A percentile compares a stretch with the other conserved stretches of the same genome.
phyloP scores from a whole-genome alignment of 148 eudicot species.

The Fagopyrum homotropicum region DNA sequence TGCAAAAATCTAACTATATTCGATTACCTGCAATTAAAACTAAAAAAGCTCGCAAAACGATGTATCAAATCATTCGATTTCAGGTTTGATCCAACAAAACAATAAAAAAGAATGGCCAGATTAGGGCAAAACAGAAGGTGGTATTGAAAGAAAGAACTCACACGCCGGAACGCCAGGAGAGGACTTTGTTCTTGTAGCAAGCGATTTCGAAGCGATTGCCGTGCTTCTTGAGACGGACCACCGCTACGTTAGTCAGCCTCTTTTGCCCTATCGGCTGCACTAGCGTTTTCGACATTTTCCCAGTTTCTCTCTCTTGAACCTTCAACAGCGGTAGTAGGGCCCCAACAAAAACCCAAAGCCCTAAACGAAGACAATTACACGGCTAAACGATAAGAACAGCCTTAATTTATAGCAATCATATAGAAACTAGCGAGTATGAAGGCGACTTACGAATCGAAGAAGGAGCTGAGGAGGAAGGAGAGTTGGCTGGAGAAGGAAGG shows the following conservation, averaged over 20 bases:
- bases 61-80: not conserved
- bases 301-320: slow-evolving; percentile 11
- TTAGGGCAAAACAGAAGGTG: not conserved
- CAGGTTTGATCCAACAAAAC: not conserved
- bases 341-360: no score
- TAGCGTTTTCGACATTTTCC: slow-evolving; percentile 67
- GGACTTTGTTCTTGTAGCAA: slow-evolving; percentile 98
- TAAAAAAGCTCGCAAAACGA: not conserved
- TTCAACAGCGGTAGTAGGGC: slow-evolving; percentile 2
- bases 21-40: not conserved
- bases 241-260: slow-evolving; percentile 86
- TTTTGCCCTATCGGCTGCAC: slow-evolving; percentile 95
- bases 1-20: not conserved
- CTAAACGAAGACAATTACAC: no score
- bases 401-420: no score
- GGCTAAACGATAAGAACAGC: no score
- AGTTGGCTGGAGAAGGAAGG: no score
- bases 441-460: no score
- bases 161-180: slow-evolving; percentile 93
- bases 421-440: no score
- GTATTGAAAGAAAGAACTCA: slow-evolving; percentile 19
- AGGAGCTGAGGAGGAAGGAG: no score
- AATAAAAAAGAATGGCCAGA: not conserved
- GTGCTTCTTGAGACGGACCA: slow-evolving; percentile 83
- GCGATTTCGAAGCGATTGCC: slow-evolving; percentile 93